Base-by-base conservation (phyloP, 257 asterid species). In the Solanum paucissectum region DNA sequence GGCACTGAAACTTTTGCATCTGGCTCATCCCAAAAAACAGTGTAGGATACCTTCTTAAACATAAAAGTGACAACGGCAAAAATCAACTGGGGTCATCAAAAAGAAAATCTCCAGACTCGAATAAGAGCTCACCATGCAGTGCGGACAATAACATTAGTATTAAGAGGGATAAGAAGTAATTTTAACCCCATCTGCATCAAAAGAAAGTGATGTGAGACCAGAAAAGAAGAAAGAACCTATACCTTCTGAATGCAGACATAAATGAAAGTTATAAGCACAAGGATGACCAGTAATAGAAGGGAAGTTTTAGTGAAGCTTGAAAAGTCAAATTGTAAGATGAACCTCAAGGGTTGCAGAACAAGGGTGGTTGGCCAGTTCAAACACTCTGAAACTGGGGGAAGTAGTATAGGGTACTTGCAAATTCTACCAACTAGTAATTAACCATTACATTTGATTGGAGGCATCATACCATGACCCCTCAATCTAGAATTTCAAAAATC, bases 91-190 rank as follows among this genome's bases (percentile, higher is more conserved):
- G 64, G 5, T 44, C 85, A 44, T 79, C 27, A 52, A 79, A 46
- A 44, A 49, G 44, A 82, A 29, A 81, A 81, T 46, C 38, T 81
- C 21, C 86, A 82, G 40, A 82, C 69, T 32, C 21, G 4, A 49
- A 82, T 82, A 82, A 82, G 86, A 82, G 69, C 86, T 49, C 86
- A 82, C 86, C 86, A 82, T 32, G 86, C 86, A 82, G 86, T 49
- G 44, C 86, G 86, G 86, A 49, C 86, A 82, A 82, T 64, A 20
- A 49, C 86, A 82, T 82, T 82, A 82, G 86, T 82, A 82, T 82
- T 49, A 82, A 82, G 69, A 6, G 42, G 86, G 29, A 44, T 82
- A 82, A 82, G 69, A 82, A 82, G 86, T 44, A 82, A 82, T 32
- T 49, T 82, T 32, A 82, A 82, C 29, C 86, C 86, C 23, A 82